Percentiles rank a stretch among this genome's conserved stretches.
These are phyloP conservation scores for Fallopia convolvulus DNA, from an alignment of 148 eudicot species.

Conservation along the genomic window DNA sequence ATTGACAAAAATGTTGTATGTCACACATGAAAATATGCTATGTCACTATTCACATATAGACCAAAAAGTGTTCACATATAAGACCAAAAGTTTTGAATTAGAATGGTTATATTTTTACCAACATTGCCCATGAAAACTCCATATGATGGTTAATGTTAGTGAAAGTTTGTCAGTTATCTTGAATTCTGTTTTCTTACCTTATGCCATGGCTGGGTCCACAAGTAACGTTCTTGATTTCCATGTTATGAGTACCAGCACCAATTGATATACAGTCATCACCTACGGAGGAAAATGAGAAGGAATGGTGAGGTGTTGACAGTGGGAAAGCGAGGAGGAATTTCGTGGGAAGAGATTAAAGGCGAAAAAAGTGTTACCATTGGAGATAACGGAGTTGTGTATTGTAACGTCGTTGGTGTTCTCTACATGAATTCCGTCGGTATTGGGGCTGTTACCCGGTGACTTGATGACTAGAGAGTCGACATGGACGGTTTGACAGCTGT, in stretches of 20 bases:
- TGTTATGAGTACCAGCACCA: slow-evolving; percentile 71
- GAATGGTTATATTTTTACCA: no score
- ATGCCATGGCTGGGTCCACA: slow-evolving; percentile 94
- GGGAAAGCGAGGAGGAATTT: background rate
- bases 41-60: no score
- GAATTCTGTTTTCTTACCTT: slow-evolving; percentile 35
- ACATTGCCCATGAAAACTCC: no score
- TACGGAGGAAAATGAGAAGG: slow-evolving; percentile 12
- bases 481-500: slow-evolving; percentile 48
- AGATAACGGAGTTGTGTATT: slow-evolving; percentile 60
- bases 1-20: background rate
- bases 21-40: no score
- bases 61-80: no score
- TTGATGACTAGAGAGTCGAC: slow-evolving; percentile 54
- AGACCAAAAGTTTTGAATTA: no score
- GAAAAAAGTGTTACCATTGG: slow-evolving; percentile 48
- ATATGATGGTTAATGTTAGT: background rate
- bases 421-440: slow-evolving; percentile 91
- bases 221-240: slow-evolving; percentile 76
- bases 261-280: slow-evolving; percentile 95
- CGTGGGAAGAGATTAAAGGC: background rate
- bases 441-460: slow-evolving; percentile 67
- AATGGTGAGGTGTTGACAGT: background rate
- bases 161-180: background rate
- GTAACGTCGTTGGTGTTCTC: slow-evolving; percentile 65